These are phyloP conservation scores for Jamesozyma gamospora DNA, from an alignment of 805 yeast genomes.

Conservation along the genomic window DNA sequence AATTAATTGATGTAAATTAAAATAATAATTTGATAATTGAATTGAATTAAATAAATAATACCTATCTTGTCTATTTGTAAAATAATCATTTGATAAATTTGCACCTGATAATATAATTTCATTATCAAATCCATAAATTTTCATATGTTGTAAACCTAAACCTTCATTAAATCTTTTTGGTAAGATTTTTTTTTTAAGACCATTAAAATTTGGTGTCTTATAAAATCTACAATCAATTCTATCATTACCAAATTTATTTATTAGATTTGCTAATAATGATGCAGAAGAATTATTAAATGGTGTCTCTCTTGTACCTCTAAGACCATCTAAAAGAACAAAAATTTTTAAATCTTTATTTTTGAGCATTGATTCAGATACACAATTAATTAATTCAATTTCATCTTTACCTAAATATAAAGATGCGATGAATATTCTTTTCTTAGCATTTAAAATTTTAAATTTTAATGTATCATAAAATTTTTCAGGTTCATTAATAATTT, in stretches of 20 bases:
- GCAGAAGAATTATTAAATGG: constrained; percentile 68
- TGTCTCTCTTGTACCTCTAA: constrained; percentile 88
- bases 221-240: constrained; percentile 76
- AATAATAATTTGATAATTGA: constrained; percentile 60
- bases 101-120: constrained; percentile 88
- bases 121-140: constrained; percentile 87
- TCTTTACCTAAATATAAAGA: constrained; percentile 79
- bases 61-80: constrained; percentile 89
- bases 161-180: constrained; percentile 89
- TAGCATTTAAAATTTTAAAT: constrained; percentile 50
- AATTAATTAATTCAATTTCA: constrained; percentile 63
- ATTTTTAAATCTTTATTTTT: constrained; percentile 55
- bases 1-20: constrained; percentile 56
- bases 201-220: constrained; percentile 78
- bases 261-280: constrained; percentile 55
- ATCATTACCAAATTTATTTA: constrained; percentile 47
- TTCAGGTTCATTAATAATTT: constrained; percentile 53
- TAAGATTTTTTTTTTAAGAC: constrained; percentile 49
- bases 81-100: constrained; percentile 81
- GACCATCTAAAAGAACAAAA: constrained; percentile 70
- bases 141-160: constrained; percentile 92
- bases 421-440: constrained; percentile 64
- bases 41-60: constrained; percentile 62
- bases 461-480: constrained; percentile 64
- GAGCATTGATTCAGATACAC: constrained; percentile 50